Conservation (phyloP, 2,329 filamentous ascomycete genomes). For the Hypoxylon sp. region DNA sequence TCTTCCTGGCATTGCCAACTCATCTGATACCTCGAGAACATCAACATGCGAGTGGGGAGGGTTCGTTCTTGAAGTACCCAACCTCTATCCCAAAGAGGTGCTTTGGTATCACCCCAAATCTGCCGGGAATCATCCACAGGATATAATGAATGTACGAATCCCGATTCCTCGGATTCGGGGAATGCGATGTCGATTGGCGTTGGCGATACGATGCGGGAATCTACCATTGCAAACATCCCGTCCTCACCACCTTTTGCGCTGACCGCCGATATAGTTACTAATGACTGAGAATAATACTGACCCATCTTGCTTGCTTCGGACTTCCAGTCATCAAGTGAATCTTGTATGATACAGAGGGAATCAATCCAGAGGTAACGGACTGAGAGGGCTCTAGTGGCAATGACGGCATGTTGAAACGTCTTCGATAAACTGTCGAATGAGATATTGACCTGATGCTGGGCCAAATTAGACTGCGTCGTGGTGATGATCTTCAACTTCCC, state of each 20-base stretch:
- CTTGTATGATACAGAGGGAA: constrained; percentile 1
- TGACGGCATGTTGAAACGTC: neutral
- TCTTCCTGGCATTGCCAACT: neutral
- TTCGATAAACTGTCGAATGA: neutral
- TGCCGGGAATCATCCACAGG: neutral
- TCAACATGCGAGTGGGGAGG: neutral
- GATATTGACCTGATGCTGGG: neutral
- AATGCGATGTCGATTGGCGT: neutral
- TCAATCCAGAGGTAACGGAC: neutral
- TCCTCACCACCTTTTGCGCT: neutral
- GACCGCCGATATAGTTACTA: neutral
- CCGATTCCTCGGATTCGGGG: neutral
- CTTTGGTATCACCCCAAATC: neutral
- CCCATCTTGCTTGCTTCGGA: neutral
- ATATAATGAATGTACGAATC: neutral
- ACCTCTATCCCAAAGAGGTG: neutral
- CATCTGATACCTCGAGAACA: neutral
- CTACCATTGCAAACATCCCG: neutral
- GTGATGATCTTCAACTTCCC: neutral
- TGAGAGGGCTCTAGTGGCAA: neutral
- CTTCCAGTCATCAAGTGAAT: neutral
- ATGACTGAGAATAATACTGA: neutral
- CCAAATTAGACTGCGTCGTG: neutral
- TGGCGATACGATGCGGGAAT: neutral
- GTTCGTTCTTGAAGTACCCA: neutral